Conservation (phyloP, 2,329 filamentous ascomycete species). For the Fusarium sp. region DNA sequence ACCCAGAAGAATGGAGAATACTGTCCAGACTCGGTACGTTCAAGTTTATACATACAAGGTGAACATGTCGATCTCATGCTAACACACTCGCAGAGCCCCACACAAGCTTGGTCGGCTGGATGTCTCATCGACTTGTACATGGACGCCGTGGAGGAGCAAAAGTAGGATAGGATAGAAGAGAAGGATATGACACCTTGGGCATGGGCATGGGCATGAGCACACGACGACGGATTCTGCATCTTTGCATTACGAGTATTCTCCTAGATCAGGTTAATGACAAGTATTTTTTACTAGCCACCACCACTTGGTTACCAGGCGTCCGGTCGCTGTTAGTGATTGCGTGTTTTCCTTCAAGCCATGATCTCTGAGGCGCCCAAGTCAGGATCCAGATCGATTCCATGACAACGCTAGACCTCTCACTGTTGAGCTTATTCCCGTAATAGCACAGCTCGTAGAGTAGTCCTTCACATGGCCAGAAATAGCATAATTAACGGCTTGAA, state of each 20-base stretch:
- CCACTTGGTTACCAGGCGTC: background rate
- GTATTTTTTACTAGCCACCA: slow-evolving; percentile 28
- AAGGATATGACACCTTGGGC: slow-evolving; percentile 13
- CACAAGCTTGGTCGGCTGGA: slow-evolving; percentile 95
- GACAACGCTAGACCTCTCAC: background rate
- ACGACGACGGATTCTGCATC: slow-evolving; percentile 12
- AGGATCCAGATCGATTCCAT: background rate
- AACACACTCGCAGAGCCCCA: slow-evolving; percentile 74
- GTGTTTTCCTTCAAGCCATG: background rate
- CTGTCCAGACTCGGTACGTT: slow-evolving; percentile 86
- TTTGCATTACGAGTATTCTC: slow-evolving; percentile 27
- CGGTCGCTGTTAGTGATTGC: background rate
- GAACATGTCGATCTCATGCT: slow-evolving; percentile 20
- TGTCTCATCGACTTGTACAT: slow-evolving; percentile 97
- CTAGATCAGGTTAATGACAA: slow-evolving; percentile 33
- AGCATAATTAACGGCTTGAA: slow-evolving; percentile 3
- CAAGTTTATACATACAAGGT: background rate
- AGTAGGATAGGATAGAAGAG: slow-evolving; percentile 28
- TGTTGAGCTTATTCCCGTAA: background rate
- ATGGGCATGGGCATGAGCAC: slow-evolving; percentile 18
- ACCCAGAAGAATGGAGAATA: slow-evolving; percentile 89
- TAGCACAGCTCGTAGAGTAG: background rate
- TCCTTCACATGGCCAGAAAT: background rate
- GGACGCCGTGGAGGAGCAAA: slow-evolving; percentile 76
- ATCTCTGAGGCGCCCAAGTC: background rate